Conservation (phyloP, 192 early-diverging fungal genomes). For the Blastocladiella britannica region DNA sequence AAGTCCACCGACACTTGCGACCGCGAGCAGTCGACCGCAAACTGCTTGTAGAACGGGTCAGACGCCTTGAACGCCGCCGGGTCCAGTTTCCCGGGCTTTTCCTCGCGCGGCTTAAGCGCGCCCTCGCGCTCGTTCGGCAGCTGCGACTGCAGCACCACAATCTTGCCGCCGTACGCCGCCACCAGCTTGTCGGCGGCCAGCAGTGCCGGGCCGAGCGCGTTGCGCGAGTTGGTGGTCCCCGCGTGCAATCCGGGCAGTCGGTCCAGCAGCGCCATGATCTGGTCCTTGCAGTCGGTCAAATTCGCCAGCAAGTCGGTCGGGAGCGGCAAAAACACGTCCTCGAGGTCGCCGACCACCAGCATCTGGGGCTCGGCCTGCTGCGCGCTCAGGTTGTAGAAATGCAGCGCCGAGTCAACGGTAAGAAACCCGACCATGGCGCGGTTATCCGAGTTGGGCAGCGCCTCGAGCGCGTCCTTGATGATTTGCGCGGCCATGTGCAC, state of each 20-base stretch:
- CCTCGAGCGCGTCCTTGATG: conserved; percentile 60
- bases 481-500: conserved; percentile 57
- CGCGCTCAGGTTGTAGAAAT: conserved; percentile 75
- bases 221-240: conserved; percentile 54
- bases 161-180: conserved; percentile 71
- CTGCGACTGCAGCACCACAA: conserved; percentile 55
- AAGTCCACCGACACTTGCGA: conserved; percentile 75
- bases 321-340: conserved; percentile 71
- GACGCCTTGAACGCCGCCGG: conserved; percentile 58
- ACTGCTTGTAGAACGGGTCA: conserved; percentile 71
- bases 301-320: conserved; percentile 79
- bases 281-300: conserved; percentile 54
- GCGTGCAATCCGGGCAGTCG: conserved; percentile 67
- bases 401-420: conserved; percentile 66
- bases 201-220: conserved; percentile 62
- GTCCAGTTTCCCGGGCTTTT: conserved; percentile 75
- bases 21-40: conserved; percentile 79
- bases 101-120: conserved; percentile 58
- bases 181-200: conserved; percentile 63
- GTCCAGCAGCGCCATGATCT: conserved; percentile 49
- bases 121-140: conserved; percentile 68
- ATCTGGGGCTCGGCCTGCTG: conserved; percentile 68
- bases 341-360: conserved; percentile 77
- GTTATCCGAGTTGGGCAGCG: conserved; percentile 69
- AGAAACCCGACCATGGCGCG: conserved; percentile 77